Evolutionary conservation across 345 rosid genomes (phyloP).

Genomic region (Leavenworthia alabamica): DNA sequence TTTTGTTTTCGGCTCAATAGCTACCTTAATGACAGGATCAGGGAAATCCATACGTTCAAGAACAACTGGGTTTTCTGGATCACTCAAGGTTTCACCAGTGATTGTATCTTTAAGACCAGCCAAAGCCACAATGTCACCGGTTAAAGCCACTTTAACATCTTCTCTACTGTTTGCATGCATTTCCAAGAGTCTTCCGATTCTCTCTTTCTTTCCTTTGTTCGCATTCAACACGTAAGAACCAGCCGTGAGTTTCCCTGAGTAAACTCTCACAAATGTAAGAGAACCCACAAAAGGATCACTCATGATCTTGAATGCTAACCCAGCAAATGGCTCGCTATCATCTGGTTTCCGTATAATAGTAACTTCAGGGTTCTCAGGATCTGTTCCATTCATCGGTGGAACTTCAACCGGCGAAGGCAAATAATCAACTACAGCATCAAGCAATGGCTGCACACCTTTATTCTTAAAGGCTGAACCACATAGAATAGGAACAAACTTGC

Average conservation of each 20-base stretch:
- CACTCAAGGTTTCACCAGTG: slow-evolving; percentile 84
- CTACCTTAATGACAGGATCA: slow-evolving; percentile 95
- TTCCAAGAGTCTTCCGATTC: slow-evolving; percentile 91
- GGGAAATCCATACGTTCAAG: slow-evolving; percentile 99
- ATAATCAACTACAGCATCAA: slow-evolving; percentile 90
- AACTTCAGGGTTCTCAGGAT: slow-evolving; percentile 80
- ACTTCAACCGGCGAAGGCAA: slow-evolving; percentile 83
- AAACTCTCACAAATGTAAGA: slow-evolving; percentile 87
- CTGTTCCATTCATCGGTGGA: slow-evolving; percentile 85
- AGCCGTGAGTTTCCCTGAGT: slow-evolving; percentile 75
- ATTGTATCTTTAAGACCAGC: slow-evolving; percentile 89
- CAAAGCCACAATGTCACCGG: slow-evolving; percentile 88
- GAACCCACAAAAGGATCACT: slow-evolving; percentile 92
- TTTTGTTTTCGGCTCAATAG: slow-evolving; percentile 96
- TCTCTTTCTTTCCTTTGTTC: slow-evolving; percentile 94
- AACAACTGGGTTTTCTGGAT: slow-evolving; percentile 63
- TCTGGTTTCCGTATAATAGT: slow-evolving; percentile 49
- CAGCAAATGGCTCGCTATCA: slow-evolving; percentile 81
- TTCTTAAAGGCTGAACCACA: slow-evolving; percentile 96
- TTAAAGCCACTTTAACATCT: slow-evolving; percentile 75
- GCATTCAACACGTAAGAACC: slow-evolving; percentile 88
- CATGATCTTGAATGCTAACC: slow-evolving; percentile 97
- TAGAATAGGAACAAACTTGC: slow-evolving; percentile 74
- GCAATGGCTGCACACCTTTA: slow-evolving; percentile 92
- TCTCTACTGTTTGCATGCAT: slow-evolving; percentile 99